Evolutionary conservation across 2,329 filamentous ascomycete species (phyloP), one percentile per base, ranked within the genome.

Genomic region (Trichoderma pleuroti): DNA sequence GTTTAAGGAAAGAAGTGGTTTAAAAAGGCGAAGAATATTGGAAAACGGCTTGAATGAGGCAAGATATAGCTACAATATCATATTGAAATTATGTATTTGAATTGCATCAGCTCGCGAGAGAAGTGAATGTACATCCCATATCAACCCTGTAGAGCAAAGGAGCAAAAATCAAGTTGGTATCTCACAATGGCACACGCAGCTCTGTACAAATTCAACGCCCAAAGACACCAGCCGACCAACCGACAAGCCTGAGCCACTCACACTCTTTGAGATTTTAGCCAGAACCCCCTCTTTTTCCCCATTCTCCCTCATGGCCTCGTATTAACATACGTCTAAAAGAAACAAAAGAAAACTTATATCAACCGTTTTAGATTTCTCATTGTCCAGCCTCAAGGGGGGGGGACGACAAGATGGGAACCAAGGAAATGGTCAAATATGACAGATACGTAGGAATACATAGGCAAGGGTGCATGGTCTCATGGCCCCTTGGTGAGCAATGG

Each of bases 401-500:
- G 26, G 21, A 28, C 10, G 8, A n/a, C 10, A 49, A 46, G 54
- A 21, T 8, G n/a, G 12, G 11, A 5, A 34, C 18, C 39, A 24
- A 18, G 24, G 28, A 18, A 3, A 14, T 18, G 4, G 30, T 36
- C 9, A 24, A 14, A 39, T 5, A 36, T 11, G 8, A 26, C 8
- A 26, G n/a, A n/a, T n/a, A 68, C 14, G 26, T n/a, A 36, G 26
- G 6, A 28, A 32, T 61, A 68, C 59, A 14, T 10, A 16, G n/a
- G 21, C 14, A 11, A 24, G 34, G 52, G 6, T 32, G n/a, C 30
- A 57, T 54, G 39, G 16, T 18, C 21, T 68, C 65, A 78, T 56
- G 72, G 57, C 34, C 78, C 76, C 73, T 82, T 82, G 63, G 78
- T 80, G 30, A 89, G 78, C 54, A 88, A 77, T 3, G 85, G 84